phyloP scores from a whole-genome alignment of 78 protist species.

The Dictyostelium brefeldianum region DNA sequence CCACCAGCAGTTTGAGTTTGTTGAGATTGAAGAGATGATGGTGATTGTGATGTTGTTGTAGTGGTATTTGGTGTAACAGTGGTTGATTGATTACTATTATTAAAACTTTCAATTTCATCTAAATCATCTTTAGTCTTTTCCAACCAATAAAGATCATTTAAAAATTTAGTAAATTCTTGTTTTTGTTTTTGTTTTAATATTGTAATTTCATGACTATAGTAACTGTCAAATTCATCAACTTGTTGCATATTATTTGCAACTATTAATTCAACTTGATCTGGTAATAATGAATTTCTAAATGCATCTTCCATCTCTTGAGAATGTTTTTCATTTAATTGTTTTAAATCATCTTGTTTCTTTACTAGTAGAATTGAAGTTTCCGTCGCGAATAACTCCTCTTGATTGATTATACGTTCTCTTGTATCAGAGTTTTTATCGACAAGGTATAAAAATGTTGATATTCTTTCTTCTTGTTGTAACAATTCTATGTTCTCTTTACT shows the following conservation, averaged over 20 bases:
- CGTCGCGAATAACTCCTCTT: constrained; percentile 67
- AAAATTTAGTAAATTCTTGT: constrained; percentile 47
- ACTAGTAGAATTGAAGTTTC: constrained; percentile 23
- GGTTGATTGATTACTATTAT: neutral
- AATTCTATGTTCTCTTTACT: constrained; percentile 48
- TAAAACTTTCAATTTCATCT: constrained; percentile 23
- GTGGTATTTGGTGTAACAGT: neutral
- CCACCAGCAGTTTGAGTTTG: neutral
- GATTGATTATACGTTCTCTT: constrained; percentile 57
- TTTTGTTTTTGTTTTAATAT: constrained; percentile 44
- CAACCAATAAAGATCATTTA: constrained; percentile 69
- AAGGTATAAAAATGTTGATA: constrained; percentile 42
- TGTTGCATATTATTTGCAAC: constrained; percentile 30
- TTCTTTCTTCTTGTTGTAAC: constrained; percentile 27
- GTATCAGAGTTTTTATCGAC: constrained; percentile 44
- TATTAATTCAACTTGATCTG: constrained; percentile 39
- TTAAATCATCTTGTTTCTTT: constrained; percentile 48
- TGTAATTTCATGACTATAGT: constrained; percentile 33
- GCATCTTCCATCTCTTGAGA: constrained; percentile 69
- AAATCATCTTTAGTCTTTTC: constrained; percentile 73
- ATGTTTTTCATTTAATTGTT: constrained; percentile 36
- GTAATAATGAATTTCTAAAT: neutral
- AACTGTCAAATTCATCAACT: constrained; percentile 4
- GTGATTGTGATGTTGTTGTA: neutral
- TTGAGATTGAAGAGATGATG: neutral